These are phyloP conservation scores for Tolypocladium pustulatum DNA, from an alignment of 2,329 filamentous ascomycete species.

Conservation along the genomic window DNA sequence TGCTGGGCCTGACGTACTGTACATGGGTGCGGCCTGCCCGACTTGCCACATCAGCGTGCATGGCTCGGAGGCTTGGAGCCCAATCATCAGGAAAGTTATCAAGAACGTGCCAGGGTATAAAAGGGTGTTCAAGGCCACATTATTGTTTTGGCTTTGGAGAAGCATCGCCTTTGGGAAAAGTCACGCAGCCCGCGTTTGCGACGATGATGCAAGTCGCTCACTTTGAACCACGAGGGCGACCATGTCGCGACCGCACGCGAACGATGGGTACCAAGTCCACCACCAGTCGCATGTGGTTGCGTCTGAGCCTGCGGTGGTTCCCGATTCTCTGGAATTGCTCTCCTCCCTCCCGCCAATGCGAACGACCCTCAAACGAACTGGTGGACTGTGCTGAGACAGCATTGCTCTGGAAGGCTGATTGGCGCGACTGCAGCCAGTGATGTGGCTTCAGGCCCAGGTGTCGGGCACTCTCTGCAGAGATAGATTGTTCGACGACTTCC, in stretches of 20 bases:
- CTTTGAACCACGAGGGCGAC: neutral
- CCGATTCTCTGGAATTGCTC: neutral
- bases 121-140: constrained; percentile 1
- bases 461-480: neutral
- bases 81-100: too few relatives aligned
- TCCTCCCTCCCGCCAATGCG: neutral
- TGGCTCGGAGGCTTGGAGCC: too few relatives aligned
- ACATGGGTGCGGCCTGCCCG: constrained; percentile 2
- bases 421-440: constrained; percentile 5
- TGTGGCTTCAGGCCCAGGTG: constrained; percentile 4
- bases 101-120: constrained; percentile 4
- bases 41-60: constrained; percentile 9
- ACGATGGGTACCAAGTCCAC: too few relatives aligned
- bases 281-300: neutral
- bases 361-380: neutral
- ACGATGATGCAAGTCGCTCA: neutral
- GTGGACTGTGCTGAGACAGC: neutral
- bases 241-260: too few relatives aligned
- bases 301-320: neutral
- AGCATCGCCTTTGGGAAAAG: neutral
- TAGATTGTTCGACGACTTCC: neutral
- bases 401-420: constrained; percentile 4
- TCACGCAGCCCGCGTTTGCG: neutral
- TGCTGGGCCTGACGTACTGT: neutral
- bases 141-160: neutral